Conservation (phyloP, 1,284 basidiomycete genomes). For the Xerocomus subilludens region DNA sequence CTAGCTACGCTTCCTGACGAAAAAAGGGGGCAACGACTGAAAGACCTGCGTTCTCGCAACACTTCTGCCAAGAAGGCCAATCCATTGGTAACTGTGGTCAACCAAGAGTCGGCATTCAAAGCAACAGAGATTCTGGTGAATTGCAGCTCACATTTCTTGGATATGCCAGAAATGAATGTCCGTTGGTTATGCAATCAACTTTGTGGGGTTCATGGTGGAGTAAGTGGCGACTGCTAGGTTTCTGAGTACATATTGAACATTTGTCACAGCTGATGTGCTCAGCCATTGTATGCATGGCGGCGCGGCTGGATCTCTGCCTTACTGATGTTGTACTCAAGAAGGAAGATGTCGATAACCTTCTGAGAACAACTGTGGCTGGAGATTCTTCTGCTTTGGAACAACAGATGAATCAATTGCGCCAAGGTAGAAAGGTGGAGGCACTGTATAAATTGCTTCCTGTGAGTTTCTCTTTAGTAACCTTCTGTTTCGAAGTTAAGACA, state of each 20-base stretch:
- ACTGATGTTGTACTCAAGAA: background rate
- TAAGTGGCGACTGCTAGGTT: too few species aligned
- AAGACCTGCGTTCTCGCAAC: background rate
- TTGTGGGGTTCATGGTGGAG: constrained; percentile 26
- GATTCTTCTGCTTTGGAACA: too few species aligned
- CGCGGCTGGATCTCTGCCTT: constrained; percentile 15
- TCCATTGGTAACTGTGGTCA: constrained; percentile 8
- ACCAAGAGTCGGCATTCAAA: constrained; percentile 12
- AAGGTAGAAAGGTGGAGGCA: background rate
- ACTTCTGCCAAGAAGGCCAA: constrained; percentile 15
- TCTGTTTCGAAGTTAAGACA: background rate
- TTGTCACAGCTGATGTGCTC: constrained; percentile 25
- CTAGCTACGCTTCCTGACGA: constrained; percentile 7
- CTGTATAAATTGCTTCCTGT: background rate
- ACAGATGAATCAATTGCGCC: background rate
- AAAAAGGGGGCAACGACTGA: background rate
- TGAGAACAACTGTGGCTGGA: too few species aligned
- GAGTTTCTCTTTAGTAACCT: background rate
- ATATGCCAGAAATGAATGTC: constrained; percentile 31
- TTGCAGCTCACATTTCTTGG: constrained; percentile 15
- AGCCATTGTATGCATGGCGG: constrained; percentile 3
- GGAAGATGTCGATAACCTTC: constrained; percentile 1
- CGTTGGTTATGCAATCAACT: constrained; percentile 12
- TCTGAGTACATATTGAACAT: too few species aligned
- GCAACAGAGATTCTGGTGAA: constrained; percentile 15